Base-by-base conservation (phyloP, 441 rosid species). In the Croton laevigatus region DNA sequence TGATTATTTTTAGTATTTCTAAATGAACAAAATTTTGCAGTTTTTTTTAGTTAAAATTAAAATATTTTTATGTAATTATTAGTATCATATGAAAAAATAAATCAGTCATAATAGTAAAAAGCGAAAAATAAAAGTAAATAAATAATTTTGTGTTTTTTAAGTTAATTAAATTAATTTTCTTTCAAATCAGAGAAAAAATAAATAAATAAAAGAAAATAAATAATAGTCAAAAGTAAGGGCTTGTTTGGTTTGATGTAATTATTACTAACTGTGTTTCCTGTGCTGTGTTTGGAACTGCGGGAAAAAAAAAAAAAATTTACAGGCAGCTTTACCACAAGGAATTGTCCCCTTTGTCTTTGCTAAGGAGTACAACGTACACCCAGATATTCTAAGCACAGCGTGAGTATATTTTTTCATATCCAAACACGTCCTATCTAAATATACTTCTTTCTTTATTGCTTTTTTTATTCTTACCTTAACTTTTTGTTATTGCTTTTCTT, bases 261-360 rank as follows among this genome's bases (percentile, higher is more conserved):
- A 32, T 44, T 68, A 22, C 77, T 84, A 74, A 78, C 74, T 77
- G n/a, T 53, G 67, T 42, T 62, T 19, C 8, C 71, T 49, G 7
- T 32, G 32, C 52, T 76, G 73, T 63, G 53, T 10, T 62, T 71
- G 71, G 69, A 52, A 27, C 63, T 62, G 23, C 8, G n/a, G n/a
- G n/a, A 23, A 34, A 61, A 48, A 20, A 6, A 51, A 51, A 52
- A 69, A 42, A 73, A 62, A 37, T 54, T 71, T 65, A 81, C 93
- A 90, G 96, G 89, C 96, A 73, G 85, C 96, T 71, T 87, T 90
- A 40, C 96, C 96, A 10, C 96, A 90, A 71, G 96, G 96, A 66
- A 90, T 90, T 78, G 96, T 88, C 63, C 96, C 96, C 78, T 89
- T 89, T 71, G 96, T 89, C 80, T 89, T 89, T 55, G 96, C 96